These are phyloP conservation scores for Nadsonia commutata DNA, from an alignment of 1,139 yeast species.

Conservation along the genomic window DNA sequence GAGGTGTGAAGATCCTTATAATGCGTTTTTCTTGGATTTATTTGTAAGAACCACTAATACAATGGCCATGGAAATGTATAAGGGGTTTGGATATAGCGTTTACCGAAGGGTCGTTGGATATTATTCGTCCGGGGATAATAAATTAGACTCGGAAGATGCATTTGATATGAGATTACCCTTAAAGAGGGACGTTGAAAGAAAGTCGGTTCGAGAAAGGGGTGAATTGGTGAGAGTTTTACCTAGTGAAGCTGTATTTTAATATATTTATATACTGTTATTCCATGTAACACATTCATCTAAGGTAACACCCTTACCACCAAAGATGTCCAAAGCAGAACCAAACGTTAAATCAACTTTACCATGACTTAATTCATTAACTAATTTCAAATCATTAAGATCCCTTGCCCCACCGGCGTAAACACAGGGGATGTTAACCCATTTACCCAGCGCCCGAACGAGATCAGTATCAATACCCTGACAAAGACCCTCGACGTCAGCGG, in stretches of 20 bases:
- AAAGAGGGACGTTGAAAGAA: not conserved
- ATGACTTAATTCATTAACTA: conserved; percentile 49
- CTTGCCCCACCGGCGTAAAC: conserved; percentile 98
- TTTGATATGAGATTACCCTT: conserved; percentile 15
- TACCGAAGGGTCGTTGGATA: conserved; percentile 85
- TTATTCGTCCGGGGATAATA: conserved; percentile 42
- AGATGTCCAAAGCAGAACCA: conserved; percentile 87
- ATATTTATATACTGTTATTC: conserved; percentile 29
- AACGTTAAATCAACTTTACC: conserved; percentile 84
- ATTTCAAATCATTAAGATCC: conserved; percentile 47
- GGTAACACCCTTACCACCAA: conserved; percentile 72
- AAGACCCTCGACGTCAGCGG: conserved; percentile 96
- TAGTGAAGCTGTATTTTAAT: not conserved
- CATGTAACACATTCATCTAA: conserved; percentile 62
- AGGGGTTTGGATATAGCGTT: conserved; percentile 71
- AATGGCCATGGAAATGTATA: conserved; percentile 70
- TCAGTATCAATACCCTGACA: conserved; percentile 83
- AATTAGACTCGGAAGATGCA: conserved; percentile 31
- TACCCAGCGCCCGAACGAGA: conserved; percentile 53
- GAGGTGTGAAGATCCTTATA: conserved; percentile 37
- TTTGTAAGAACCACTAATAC: conserved; percentile 78
- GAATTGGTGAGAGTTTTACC: not conserved
- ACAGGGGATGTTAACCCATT: conserved; percentile 71
- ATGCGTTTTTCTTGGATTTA: conserved; percentile 74
- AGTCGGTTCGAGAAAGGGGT: not conserved